Evolutionary conservation across 176 grass and related monocot genomes (phyloP), one percentile per base, ranked within the genome.

Genomic region (Carex kokanica): DNA sequence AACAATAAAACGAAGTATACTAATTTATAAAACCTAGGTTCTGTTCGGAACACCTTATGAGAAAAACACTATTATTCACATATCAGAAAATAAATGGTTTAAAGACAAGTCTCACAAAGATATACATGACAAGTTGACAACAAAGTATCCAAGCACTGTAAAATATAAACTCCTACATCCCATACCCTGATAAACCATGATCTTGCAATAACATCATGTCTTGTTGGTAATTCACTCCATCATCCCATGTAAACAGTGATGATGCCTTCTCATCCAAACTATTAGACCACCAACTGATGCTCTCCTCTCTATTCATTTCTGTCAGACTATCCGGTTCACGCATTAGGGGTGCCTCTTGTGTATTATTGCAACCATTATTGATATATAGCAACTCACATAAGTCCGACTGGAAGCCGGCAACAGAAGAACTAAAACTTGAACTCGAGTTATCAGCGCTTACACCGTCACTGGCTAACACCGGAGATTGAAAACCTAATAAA

Each of bases 191-290:
- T 45, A 81, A 41, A 8, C 16, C 56, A 82, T 89, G 91, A 68
- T 94, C 92, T 47, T 91, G 91, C 57, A 91, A 25, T 21, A 32
- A 32, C 71, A 91, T 74, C 31, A 79, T 58, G 80, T 82, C 90
- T 16, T 84, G 85, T 41, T 87, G 84, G 45, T 67, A 81, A 18
- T 60, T 32, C 16, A 41, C 54, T 83, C 52, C 89, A 29, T 91
- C 85, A 25, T 94, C 85, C 53, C 87, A 94, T 64, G 87, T 63
- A 16, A 84, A 91, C 20, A 71, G 45, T 8, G 87, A 62, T 23
- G 18, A 88, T 36, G 87, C 84, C 72, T 87, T 87, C 49, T 94
- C 60, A 13, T 82, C 60, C 34, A 82, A 66, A 66, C 80, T 12
- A 12, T 53, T 82, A 52, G 40, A 11, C 80, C 29, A 82, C 80